A percentile compares a stretch with the other conserved stretches of the same genome.
These are phyloP conservation scores for Cubamyces lactineus DNA, from an alignment of 768 basidiomycete genomes.

Conservation along the genomic window DNA sequence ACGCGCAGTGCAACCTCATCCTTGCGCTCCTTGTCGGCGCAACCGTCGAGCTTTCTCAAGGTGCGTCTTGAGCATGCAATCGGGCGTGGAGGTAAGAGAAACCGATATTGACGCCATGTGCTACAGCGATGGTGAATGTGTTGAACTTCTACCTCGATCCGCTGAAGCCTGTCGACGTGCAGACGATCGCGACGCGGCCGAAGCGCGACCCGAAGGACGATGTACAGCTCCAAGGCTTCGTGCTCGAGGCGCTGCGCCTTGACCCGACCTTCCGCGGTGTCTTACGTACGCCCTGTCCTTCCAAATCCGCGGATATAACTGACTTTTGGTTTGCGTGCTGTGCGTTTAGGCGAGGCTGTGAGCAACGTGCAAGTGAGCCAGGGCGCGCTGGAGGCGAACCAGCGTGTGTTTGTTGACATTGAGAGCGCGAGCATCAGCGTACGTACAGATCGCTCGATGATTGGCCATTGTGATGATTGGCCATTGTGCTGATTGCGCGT, in stretches of 20 bases:
- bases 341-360: conserved; percentile 47
- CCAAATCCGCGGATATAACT: background rate
- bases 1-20: conserved; percentile 68
- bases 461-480: background rate
- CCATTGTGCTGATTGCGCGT: background rate
- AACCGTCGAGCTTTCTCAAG: conserved; percentile 70
- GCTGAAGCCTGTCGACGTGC: conserved; percentile 36
- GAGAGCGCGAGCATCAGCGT: conserved; percentile 61
- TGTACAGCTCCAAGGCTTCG: conserved; percentile 56
- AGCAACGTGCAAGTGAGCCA: conserved; percentile 49
- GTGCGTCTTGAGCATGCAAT: conserved; percentile 39
- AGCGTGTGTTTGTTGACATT: conserved; percentile 67
- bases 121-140: conserved; percentile 62
- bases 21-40: conserved; percentile 71
- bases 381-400: conserved; percentile 47
- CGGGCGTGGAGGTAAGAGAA: background rate
- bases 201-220: conserved; percentile 37
- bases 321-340: background rate
- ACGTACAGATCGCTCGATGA: conserved; percentile 30
- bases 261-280: conserved; percentile 75
- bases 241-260: conserved; percentile 70
- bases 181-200: conserved; percentile 18
- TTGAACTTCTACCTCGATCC: conserved; percentile 66
- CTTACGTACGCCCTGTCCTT: conserved; percentile 49
- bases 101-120: background rate